Evolutionary conservation across 495 filamentous ascomycete genomes (phyloP).

Genomic region (Hypoxylon lienhwacheense): DNA sequence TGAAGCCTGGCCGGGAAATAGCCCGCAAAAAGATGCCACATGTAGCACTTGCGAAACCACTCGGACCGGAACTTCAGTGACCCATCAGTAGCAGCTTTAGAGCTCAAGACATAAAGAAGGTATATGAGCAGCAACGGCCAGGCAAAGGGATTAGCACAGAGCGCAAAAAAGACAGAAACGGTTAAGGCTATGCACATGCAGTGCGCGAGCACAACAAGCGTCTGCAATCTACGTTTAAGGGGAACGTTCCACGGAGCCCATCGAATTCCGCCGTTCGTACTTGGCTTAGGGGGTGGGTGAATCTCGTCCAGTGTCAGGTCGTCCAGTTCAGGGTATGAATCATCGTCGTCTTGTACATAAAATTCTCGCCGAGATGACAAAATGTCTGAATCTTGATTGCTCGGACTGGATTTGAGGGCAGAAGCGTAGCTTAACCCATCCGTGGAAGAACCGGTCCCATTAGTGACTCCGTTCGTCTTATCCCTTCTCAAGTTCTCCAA

Average conservation of each 20-base stretch:
- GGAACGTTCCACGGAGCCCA: constrained; percentile 91
- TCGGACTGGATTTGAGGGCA: constrained; percentile 18
- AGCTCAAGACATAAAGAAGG: constrained; percentile 79
- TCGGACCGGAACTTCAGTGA: constrained; percentile 70
- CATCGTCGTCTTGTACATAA: constrained; percentile 34
- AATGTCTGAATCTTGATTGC: constrained; percentile 14
- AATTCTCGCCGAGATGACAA: constrained; percentile 6
- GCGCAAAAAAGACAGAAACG: constrained; percentile 84
- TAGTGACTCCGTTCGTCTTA: constrained; percentile 1
- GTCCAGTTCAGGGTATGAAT: constrained; percentile 39
- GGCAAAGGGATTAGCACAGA: constrained; percentile 83
- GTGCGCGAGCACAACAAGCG: constrained; percentile 80
- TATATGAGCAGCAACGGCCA: constrained; percentile 95
- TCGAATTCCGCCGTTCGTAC: constrained; percentile 53
- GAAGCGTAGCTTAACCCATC: constrained; percentile 21
- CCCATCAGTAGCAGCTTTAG: constrained; percentile 72
- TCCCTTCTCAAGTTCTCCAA: constrained; percentile 9
- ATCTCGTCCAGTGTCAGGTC: constrained; percentile 35
- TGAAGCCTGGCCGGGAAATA: constrained; percentile 92
- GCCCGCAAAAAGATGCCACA: constrained; percentile 87
- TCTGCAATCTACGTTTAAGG: constrained; percentile 82
- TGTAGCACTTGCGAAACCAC: constrained; percentile 67
- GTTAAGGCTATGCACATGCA: constrained; percentile 76
- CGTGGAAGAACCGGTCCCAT: not conserved
- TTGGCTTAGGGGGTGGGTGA: constrained; percentile 26